A percentile compares a stretch with the other conserved stretches of the same genome.
phyloP scores from a whole-genome alignment of 1,284 basidiomycete species.

The Heterobasidion irregulare region DNA sequence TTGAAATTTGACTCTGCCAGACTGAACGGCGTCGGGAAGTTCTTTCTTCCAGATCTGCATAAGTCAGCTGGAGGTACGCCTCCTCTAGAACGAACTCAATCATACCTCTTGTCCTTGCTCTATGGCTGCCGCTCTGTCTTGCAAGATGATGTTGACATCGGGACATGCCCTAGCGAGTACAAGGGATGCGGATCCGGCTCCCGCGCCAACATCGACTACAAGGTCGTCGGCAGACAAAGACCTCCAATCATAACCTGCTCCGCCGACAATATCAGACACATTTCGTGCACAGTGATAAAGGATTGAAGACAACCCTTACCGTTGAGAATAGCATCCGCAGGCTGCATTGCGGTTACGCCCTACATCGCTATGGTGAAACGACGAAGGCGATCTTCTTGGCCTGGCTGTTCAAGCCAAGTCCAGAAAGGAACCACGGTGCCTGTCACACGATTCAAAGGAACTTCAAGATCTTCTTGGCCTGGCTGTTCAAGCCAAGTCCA shows the following conservation, averaged over 20 bases:
- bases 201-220: not conserved
- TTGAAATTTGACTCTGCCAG: not conserved
- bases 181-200: not conserved
- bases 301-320: not conserved
- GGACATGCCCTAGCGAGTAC: not conserved
- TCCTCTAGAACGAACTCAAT: too few species aligned
- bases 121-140: not conserved
- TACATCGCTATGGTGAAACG: not conserved
- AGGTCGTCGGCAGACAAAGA: not conserved
- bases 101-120: not conserved
- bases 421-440: not conserved
- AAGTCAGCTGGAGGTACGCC: not conserved
- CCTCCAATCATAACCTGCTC: not conserved
- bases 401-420: not conserved
- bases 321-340: not conserved
- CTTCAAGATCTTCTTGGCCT: not conserved
- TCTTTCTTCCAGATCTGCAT: not conserved
- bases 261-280: not conserved
- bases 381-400: not conserved
- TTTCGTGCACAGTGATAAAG: not conserved
- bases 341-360: not conserved
- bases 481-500: not conserved
- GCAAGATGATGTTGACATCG: not conserved
- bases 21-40: not conserved
- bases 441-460: not conserved